These are phyloP conservation scores for Yamadazyma trypodendri DNA, from an alignment of 1,139 yeast genomes.

Conservation along the genomic window DNA sequence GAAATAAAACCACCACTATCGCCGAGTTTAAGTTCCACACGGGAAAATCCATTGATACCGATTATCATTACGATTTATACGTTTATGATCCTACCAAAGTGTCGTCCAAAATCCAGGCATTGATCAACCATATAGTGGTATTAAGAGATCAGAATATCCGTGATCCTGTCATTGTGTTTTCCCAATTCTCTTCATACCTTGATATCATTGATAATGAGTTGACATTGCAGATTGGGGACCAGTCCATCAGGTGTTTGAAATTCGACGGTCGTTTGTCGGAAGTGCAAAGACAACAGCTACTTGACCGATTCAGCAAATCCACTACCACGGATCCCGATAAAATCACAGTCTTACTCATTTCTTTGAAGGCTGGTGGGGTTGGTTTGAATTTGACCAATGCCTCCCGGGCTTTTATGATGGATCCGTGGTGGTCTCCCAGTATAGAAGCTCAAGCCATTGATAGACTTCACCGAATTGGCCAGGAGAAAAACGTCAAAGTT, in stretches of 20 bases:
- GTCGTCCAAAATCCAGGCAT: constrained; percentile 76
- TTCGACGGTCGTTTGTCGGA: constrained; percentile 81
- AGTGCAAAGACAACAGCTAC: constrained; percentile 61
- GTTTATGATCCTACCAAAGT: constrained; percentile 50
- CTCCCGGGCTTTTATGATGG: constrained; percentile 86
- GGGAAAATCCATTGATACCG: constrained; percentile 19
- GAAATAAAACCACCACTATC: constrained; percentile 26
- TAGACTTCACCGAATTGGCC: constrained; percentile 91
- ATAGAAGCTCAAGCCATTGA: constrained; percentile 95
- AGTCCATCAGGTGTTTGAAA: constrained; percentile 39
- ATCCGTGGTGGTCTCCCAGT: constrained; percentile 98
- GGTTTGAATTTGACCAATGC: constrained; percentile 90
- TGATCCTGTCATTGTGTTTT: constrained; percentile 82
- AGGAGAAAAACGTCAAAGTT: constrained; percentile 68
- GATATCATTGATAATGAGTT: constrained; percentile 73
- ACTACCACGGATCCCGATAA: constrained; percentile 27
- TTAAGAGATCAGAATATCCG: constrained; percentile 56
- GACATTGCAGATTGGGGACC: constrained; percentile 29
- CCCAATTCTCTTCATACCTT: constrained; percentile 84
- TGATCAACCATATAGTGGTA: constrained; percentile 56
- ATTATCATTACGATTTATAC: constrained; percentile 33
- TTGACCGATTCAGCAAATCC: constrained; percentile 50
- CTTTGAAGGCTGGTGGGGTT: constrained; percentile 93
- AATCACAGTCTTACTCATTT: constrained; percentile 62
- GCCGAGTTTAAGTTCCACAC: constrained; percentile 38